Conservation (phyloP, 2,329 filamentous ascomycete species). For the Paracoccidioides brasiliensis region DNA sequence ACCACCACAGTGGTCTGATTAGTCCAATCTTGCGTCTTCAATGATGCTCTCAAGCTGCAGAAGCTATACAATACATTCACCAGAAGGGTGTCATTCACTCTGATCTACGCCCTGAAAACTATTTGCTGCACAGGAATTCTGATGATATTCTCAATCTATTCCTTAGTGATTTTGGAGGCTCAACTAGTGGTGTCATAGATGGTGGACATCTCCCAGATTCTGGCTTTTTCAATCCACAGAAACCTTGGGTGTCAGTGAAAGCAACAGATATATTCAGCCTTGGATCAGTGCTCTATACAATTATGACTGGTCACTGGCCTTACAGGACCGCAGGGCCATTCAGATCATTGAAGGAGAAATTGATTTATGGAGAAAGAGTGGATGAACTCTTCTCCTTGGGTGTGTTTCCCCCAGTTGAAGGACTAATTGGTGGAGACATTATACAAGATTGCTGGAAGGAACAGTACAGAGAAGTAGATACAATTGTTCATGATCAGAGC, state of each 20-base stretch:
- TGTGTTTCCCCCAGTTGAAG: constrained; percentile 2
- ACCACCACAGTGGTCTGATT: constrained; percentile 11
- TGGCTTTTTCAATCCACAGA: constrained; percentile 13
- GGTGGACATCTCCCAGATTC: constrained; percentile 15
- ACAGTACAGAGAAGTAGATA: constrained; percentile 5
- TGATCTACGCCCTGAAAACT: constrained; percentile 22
- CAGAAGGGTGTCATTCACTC: constrained; percentile 20
- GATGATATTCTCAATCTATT: constrained; percentile 16
- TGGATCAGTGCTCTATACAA: constrained; percentile 8
- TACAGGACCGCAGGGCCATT: constrained; percentile 5
- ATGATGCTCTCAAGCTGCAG: constrained; percentile 20
- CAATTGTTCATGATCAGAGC: constrained; percentile 4
- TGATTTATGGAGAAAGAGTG: constrained; percentile 5
- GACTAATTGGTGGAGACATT: constrained; percentile 1
- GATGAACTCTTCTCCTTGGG: constrained; percentile 5
- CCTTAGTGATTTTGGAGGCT: constrained; percentile 24
- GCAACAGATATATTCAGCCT: constrained; percentile 11
- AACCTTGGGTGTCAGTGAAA: constrained; percentile 7
- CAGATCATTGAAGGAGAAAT: constrained; percentile 3
- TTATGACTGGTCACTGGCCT: constrained; percentile 9
- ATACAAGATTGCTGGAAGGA: constrained; percentile 7
- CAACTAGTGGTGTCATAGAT: constrained; percentile 19
- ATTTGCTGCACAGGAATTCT: constrained; percentile 19
- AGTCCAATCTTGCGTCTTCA: constrained; percentile 9
- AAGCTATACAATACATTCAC: constrained; percentile 21